Percentiles rank a stretch among this genome's conserved stretches.
These are phyloP conservation scores for Chlorociboria aeruginascens DNA, from an alignment of 495 filamentous ascomycete species.

Conservation along the genomic window DNA sequence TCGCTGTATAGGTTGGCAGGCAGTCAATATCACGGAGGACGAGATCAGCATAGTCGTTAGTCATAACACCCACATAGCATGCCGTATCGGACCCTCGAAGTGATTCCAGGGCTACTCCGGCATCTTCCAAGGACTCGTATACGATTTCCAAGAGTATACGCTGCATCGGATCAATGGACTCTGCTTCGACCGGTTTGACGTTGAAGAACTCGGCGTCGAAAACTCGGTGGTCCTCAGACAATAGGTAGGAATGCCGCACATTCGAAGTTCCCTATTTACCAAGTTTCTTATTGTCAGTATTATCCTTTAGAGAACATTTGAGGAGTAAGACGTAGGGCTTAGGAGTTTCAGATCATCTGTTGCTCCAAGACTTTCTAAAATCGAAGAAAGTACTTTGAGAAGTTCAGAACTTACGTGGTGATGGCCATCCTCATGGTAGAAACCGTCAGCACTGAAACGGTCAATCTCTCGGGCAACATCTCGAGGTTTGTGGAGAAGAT, in stretches of 20 bases:
- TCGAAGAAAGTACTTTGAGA: no score
- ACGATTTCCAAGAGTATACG: conserved; percentile 41
- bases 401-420: not conserved
- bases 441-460: conserved; percentile 35
- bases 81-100: conserved; percentile 15
- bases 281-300: no score
- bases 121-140: conserved; percentile 43
- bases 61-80: conserved; percentile 20
- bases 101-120: conserved; percentile 27
- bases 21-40: conserved; percentile 24
- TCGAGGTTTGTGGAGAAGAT: conserved; percentile 27
- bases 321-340: no score
- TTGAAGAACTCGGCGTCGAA: conserved; percentile 50
- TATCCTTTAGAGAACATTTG: no score
- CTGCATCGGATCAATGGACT: conserved; percentile 44
- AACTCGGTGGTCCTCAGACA: conserved; percentile 36
- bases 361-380: no score
- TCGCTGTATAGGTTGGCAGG: conserved; percentile 19
- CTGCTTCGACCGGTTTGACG: conserved; percentile 40
- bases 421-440: conserved; percentile 30
- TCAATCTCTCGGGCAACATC: conserved; percentile 21
- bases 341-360: no score
- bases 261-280: not conserved
- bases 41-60: conserved; percentile 24
- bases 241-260: conserved; percentile 24